phyloP scores from a whole-genome alignment of 441 rosid species.

The Hura crepitans region DNA sequence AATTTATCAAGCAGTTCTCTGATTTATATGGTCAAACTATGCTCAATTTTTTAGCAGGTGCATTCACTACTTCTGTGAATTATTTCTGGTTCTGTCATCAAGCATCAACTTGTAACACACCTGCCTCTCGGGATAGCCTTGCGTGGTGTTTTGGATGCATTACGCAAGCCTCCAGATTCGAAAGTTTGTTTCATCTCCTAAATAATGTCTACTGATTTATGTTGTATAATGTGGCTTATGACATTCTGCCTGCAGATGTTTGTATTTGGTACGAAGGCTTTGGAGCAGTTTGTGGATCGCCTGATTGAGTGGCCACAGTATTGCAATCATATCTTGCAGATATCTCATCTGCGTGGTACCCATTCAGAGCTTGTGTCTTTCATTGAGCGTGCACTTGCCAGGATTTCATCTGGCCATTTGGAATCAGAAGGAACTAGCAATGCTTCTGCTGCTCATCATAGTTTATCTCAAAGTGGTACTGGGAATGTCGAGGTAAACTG shows the following conservation, averaged over 20 bases:
- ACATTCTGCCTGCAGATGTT: conserved; percentile 60
- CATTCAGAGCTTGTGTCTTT: conserved; percentile 87
- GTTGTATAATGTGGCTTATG: conserved; percentile 18
- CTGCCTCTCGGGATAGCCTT: conserved; percentile 88
- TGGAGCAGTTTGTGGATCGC: conserved; percentile 95
- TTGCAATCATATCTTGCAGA: conserved; percentile 96
- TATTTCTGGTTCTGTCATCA: conserved; percentile 75
- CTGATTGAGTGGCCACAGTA: conserved; percentile 95
- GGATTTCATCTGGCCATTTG: conserved; percentile 63
- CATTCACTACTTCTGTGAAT: conserved; percentile 10
- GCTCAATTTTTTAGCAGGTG: neutral
- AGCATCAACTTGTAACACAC: conserved; percentile 96
- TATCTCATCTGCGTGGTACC: conserved; percentile 85
- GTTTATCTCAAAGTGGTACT: conserved; percentile 44
- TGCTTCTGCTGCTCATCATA: conserved; percentile 45
- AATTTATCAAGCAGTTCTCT: neutral
- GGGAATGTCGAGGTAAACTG: conserved; percentile 67
- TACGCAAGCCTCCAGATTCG: conserved; percentile 97
- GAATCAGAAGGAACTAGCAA: conserved; percentile 57
- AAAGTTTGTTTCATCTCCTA: conserved; percentile 49
- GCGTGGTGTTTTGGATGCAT: conserved; percentile 92
- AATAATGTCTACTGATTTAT: conserved; percentile 9
- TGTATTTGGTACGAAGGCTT: conserved; percentile 90
- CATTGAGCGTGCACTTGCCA: conserved; percentile 85
- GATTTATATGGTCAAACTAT: neutral